Base-by-base conservation (phyloP, 2,329 filamentous ascomycete species). In the Aspergillus pseudoviridinutans region DNA sequence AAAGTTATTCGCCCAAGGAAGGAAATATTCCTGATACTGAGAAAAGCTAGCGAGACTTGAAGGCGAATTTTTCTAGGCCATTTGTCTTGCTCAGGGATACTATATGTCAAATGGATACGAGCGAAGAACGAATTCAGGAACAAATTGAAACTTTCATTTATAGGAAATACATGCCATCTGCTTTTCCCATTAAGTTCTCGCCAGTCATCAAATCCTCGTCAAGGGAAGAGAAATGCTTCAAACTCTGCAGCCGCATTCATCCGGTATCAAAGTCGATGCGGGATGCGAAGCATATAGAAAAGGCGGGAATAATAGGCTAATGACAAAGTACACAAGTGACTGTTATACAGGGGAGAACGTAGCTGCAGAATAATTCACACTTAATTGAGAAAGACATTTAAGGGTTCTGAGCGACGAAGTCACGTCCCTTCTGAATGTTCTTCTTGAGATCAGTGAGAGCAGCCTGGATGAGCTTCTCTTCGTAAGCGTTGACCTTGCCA, bases 391-490 rank as follows among this genome's bases (percentile, higher is more conserved):
- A 59, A 55, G 20, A 25, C 52, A 67, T 73, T 73, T 77, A 79
- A 72, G 77, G 77, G 75, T 79, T 87, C 74, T 79, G 76, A 76
- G 84, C 82, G 71, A 82, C 84, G 73, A 85, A 88, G 71, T 86
- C 80, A 72, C 86, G 78, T 76, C 76, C 76, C 90, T 97, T 97
- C 79, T 87, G 82, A 77, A 97, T 97, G 88, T 97, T 97, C 86
- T 81, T 77, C 73, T 78, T 80, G 57, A 81, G 66, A 66, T 77
- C 94, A 70, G 76, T 81, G 68, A 97, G 82, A 84, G 86, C 89
- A 72, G 87, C 90, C 73, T 95, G 89, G 71, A 99, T 81, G 69
- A 99, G 87, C 80, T 88, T 87, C 86, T 96, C 82, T 88, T 99
- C 94, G 78, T 87, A 82, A 70, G 87, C 85, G 73, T 91, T 90